phyloP scores from a whole-genome alignment of 169 alveolate species.

The Eimeria acervulina region DNA sequence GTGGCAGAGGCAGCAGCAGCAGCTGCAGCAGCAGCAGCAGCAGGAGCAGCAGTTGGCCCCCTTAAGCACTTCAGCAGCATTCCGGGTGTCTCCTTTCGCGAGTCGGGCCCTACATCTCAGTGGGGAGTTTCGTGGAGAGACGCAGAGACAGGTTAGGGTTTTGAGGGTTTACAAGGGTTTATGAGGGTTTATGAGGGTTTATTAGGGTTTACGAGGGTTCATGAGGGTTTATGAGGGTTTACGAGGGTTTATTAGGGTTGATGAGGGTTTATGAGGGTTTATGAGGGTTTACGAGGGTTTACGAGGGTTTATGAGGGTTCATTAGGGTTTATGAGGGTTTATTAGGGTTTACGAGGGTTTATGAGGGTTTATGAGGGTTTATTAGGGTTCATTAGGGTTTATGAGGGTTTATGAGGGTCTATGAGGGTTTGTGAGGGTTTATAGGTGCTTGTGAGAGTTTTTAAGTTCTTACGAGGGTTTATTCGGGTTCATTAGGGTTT shows the following conservation, averaged over 20 bases:
- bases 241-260: too few species aligned
- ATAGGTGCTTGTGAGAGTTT: too few species aligned
- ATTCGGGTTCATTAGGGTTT: neutral
- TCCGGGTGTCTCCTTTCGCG: neutral
- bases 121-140: constrained; percentile 73
- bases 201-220: too few species aligned
- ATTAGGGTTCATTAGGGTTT: neutral
- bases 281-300: neutral
- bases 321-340: too few species aligned
- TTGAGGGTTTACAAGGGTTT: neutral
- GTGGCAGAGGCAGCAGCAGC: constrained; percentile 29
- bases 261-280: neutral
- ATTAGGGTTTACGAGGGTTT: neutral
- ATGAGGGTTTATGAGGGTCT: too few species aligned
- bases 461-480: too few species aligned
- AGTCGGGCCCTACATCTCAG: constrained; percentile 47
- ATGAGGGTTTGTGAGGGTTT: too few species aligned
- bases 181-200: too few species aligned
- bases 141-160: constrained; percentile 60
- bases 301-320: neutral
- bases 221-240: too few species aligned
- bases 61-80: too few species aligned
- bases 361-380: neutral
- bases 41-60: too few species aligned
- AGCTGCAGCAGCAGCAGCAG: constrained; percentile 1